These are phyloP conservation scores for Peniophora sp. DNA, from an alignment of 1,284 basidiomycete species.

Conservation along the genomic window DNA sequence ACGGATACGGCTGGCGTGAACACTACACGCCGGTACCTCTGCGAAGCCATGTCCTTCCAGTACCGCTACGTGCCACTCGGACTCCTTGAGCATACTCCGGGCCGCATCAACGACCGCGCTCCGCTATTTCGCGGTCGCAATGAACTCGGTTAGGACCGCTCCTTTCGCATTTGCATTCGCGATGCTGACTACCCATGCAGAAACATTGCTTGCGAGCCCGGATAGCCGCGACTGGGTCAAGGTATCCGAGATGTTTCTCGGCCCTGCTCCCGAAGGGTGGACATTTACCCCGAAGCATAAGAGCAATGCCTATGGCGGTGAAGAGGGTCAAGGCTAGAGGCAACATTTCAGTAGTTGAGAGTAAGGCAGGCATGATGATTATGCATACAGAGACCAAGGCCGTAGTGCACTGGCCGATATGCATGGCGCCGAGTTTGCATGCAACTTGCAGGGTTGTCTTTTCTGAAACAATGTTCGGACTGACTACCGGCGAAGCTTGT, in stretches of 20 bases:
- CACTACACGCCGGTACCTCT: constrained; percentile 89
- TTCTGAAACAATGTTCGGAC: too few species aligned
- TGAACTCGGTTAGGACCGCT: constrained; percentile 60
- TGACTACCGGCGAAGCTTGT: background rate
- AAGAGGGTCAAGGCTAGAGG: constrained; percentile 39
- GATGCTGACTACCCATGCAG: constrained; percentile 25
- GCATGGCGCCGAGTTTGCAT: background rate
- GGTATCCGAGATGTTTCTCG: constrained; percentile 92
- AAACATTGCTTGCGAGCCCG: constrained; percentile 78
- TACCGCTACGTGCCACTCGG: constrained; percentile 94
- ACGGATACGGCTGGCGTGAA: constrained; percentile 91
- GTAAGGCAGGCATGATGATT: too few species aligned
- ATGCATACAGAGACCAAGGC: too few species aligned
- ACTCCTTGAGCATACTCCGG: constrained; percentile 80
- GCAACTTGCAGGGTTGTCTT: background rate
- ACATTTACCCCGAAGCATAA: constrained; percentile 72
- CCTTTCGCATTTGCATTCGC: background rate
- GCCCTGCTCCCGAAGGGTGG: constrained; percentile 60
- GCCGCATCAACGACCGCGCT: constrained; percentile 83
- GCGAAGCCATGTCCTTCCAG: constrained; percentile 92
- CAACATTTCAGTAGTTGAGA: too few species aligned
- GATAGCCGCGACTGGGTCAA: constrained; percentile 91
- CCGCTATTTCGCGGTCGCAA: constrained; percentile 81
- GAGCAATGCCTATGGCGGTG: constrained; percentile 52
- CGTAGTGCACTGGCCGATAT: background rate